Percentiles rank a stretch among this genome's conserved stretches.
Evolutionary conservation across 495 filamentous ascomycete genomes (phyloP).

Genomic region (Antarctomyces pellizariae): DNA sequence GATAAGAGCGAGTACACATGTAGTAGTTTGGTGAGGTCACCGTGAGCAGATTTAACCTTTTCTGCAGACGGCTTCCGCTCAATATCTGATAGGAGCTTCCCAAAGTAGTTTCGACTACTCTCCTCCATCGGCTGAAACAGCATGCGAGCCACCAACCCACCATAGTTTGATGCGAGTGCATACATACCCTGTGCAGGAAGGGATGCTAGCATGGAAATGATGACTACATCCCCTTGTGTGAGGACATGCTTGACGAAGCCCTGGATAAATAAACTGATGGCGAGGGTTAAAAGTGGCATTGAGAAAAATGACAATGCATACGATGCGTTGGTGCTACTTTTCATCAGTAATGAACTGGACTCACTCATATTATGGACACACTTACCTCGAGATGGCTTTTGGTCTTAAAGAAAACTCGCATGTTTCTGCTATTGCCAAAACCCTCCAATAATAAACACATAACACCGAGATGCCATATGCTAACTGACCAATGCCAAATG

Average conservation of each 20-base stretch:
- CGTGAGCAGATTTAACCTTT: slow-evolving; percentile 15
- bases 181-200: slow-evolving; percentile 78
- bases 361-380: background rate
- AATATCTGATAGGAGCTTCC: slow-evolving; percentile 31
- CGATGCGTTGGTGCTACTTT: slow-evolving; percentile 15
- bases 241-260: slow-evolving; percentile 73
- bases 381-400: slow-evolving; percentile 9
- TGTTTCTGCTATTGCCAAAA: slow-evolving; percentile 17
- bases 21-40: slow-evolving; percentile 27
- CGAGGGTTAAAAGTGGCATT: slow-evolving; percentile 36
- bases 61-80: slow-evolving; percentile 3
- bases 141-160: slow-evolving; percentile 67
- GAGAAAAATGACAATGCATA: slow-evolving; percentile 44
- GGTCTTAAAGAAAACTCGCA: slow-evolving; percentile 32
- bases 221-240: slow-evolving; percentile 79
- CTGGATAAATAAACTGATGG: slow-evolving; percentile 65
- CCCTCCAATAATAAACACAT: slow-evolving; percentile 34
- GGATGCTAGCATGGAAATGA: slow-evolving; percentile 53
- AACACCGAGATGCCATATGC: slow-evolving; percentile 46
- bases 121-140: slow-evolving; percentile 93
- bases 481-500: slow-evolving; percentile 78
- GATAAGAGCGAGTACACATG: slow-evolving; percentile 44
- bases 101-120: slow-evolving; percentile 67
- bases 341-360: background rate
- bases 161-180: slow-evolving; percentile 83